Conservation (phyloP, 208 protist species). For the Vickermania spadyakhi region DNA sequence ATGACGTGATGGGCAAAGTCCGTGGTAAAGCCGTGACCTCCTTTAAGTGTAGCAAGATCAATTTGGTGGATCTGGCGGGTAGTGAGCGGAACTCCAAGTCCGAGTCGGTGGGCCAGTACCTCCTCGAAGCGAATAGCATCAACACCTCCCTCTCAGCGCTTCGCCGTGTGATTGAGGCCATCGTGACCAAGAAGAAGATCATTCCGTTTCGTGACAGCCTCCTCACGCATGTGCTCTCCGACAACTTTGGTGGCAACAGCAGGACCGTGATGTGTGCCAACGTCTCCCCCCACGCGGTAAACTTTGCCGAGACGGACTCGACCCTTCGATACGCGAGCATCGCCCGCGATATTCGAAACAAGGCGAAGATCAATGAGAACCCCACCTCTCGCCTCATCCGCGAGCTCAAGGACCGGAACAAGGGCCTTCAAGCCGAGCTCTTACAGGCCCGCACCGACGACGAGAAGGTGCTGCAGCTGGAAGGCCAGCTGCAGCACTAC, state of each 20-base stretch:
- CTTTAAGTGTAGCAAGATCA: conserved; percentile 47
- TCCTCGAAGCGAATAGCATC: conserved; percentile 63
- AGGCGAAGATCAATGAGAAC: conserved; percentile 83
- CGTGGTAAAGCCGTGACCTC: conserved; percentile 44
- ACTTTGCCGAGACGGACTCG: conserved; percentile 67
- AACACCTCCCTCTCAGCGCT: conserved; percentile 67
- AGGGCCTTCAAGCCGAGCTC: conserved; percentile 35
- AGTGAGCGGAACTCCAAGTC: conserved; percentile 31
- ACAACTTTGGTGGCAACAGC: conserved; percentile 78
- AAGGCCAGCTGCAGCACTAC: background rate
- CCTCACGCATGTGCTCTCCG: conserved; percentile 86
- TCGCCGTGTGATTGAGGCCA: conserved; percentile 58
- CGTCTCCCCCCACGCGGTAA: conserved; percentile 47
- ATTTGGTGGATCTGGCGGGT: conserved; percentile 76
- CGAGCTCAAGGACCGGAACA: conserved; percentile 60
- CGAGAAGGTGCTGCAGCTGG: background rate
- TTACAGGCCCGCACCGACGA: background rate
- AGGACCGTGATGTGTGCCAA: conserved; percentile 81
- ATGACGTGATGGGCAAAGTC: conserved; percentile 38
- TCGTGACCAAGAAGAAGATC: conserved; percentile 33
- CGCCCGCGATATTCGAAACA: conserved; percentile 73
- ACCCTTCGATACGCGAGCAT: conserved; percentile 76
- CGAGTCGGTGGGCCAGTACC: conserved; percentile 29
- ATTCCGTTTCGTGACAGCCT: conserved; percentile 78
- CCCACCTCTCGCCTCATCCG: conserved; percentile 66